A percentile compares a stretch with the other conserved stretches of the same genome.
These are phyloP conservation scores for Isabelozyma pseudorhagii DNA, from an alignment of 805 yeast genomes.

Conservation along the genomic window DNA sequence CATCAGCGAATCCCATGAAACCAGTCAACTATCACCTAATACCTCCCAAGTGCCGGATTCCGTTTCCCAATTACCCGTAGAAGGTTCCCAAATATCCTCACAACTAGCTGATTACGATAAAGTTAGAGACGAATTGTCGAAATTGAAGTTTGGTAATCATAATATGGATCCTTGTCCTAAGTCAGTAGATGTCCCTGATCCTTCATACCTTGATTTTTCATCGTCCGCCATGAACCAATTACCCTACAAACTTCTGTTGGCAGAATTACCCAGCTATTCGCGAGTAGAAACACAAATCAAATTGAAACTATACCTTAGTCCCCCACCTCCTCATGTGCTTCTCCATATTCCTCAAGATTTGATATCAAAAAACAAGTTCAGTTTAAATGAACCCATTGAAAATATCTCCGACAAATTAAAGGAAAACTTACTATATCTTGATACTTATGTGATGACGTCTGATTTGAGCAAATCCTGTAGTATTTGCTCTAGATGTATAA, in stretches of 20 bases:
- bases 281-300: slow-evolving; percentile 96
- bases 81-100: background rate
- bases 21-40: slow-evolving; percentile 5
- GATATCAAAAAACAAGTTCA: slow-evolving; percentile 81
- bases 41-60: background rate
- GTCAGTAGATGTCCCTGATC: slow-evolving; percentile 26
- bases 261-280: slow-evolving; percentile 72
- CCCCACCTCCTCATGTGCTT: slow-evolving; percentile 71
- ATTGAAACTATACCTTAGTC: slow-evolving; percentile 61
- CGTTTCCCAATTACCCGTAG: background rate
- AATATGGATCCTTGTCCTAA: slow-evolving; percentile 35
- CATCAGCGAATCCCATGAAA: background rate
- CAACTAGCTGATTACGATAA: slow-evolving; percentile 22
- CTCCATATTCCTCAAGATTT: slow-evolving; percentile 85
- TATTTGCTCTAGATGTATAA: slow-evolving; percentile 85
- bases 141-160: slow-evolving; percentile 51
- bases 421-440: slow-evolving; percentile 61
- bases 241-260: slow-evolving; percentile 50
- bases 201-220: slow-evolving; percentile 36
- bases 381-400: slow-evolving; percentile 52
- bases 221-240: slow-evolving; percentile 30
- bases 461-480: slow-evolving; percentile 50
- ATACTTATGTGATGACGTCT: slow-evolving; percentile 75
- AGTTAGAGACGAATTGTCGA: slow-evolving; percentile 49
- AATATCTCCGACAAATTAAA: slow-evolving; percentile 38